These are phyloP conservation scores for Oldenlandia corymbosa DNA, from an alignment of 257 asterid genomes.

Conservation along the genomic window DNA sequence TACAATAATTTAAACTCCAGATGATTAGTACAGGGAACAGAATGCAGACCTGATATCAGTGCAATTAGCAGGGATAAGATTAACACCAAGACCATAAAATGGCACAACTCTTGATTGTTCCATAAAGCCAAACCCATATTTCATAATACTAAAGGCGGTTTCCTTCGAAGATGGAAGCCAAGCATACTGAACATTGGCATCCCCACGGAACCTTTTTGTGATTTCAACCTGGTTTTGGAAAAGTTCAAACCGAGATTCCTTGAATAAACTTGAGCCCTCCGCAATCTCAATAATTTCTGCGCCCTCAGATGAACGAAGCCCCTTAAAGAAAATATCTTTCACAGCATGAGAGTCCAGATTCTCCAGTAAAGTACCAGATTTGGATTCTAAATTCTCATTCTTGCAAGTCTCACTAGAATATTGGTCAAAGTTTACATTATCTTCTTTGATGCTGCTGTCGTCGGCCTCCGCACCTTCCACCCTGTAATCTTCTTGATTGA, in stretches of 20 bases:
- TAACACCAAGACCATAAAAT: constrained; percentile 49
- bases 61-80: constrained; percentile 70
- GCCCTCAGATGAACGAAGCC: constrained; percentile 27
- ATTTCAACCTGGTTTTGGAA: constrained; percentile 72
- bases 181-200: constrained; percentile 63
- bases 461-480: constrained; percentile 41
- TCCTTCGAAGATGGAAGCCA: constrained; percentile 82
- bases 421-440: constrained; percentile 27
- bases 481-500: constrained; percentile 29
- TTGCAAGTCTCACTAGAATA: constrained; percentile 24
- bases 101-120: constrained; percentile 31
- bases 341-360: constrained; percentile 33
- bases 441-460: constrained; percentile 28
- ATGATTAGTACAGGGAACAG: neutral
- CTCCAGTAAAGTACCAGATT: constrained; percentile 17
- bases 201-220: constrained; percentile 56
- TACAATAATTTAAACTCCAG: neutral
- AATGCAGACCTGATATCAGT: constrained; percentile 58
- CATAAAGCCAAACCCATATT: constrained; percentile 57
- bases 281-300: constrained; percentile 43
- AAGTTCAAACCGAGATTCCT: constrained; percentile 56
- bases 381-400: constrained; percentile 19
- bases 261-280: constrained; percentile 30
- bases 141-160: constrained; percentile 37
- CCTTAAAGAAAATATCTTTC: constrained; percentile 45